Evolutionary conservation across 2,329 filamentous ascomycete genomes (phyloP), one percentile per base, ranked within the genome.

Genomic region (Clonostachys chloroleuca): DNA sequence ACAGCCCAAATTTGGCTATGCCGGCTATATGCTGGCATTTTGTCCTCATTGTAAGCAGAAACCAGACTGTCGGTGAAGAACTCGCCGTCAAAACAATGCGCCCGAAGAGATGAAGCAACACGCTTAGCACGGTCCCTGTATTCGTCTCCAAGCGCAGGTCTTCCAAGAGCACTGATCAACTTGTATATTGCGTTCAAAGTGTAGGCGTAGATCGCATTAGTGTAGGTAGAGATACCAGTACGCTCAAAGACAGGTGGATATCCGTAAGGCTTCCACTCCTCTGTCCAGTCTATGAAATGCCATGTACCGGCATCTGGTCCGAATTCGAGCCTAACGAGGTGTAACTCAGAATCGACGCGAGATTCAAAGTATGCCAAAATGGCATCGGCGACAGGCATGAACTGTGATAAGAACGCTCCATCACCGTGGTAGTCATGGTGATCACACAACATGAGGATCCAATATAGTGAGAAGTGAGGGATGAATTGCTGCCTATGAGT

Each of bases 1-100:
- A 68, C 59, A 2, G 57, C 64, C 48, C 59, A 68, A 5, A 66
- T 57, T 43, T 68, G 64, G 44, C 55, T 61, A 40, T 67, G 64
- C 46, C 67, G 58, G 12, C 62, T 2, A 56, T 51, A 2, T 34
- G 12, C 4, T 48, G 42, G 1, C 62, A 63, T 57, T 64, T 46
- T 41, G 62, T 62, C 36, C 36, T 1, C 61, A 59, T n/a, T n/a
- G n/a, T n/a, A n/a, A n/a, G 41, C 63, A 57, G 43, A 50, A 64
- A 48, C 64, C 65, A 46, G 64, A 56, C 12, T 44, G 40, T 36
- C 34, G 34, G 34, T 36, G n/a, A 36, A 36, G 34, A 36, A 10
- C 34, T 36, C 34, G 34, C 34, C 34, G 10, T 10, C 34, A 36
- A 10, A 36, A 36, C 34, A 36, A 36, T 36, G 34, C 34, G 34